phyloP scores from a whole-genome alignment of 257 asterid genomes.

The Asclepias syriaca region DNA sequence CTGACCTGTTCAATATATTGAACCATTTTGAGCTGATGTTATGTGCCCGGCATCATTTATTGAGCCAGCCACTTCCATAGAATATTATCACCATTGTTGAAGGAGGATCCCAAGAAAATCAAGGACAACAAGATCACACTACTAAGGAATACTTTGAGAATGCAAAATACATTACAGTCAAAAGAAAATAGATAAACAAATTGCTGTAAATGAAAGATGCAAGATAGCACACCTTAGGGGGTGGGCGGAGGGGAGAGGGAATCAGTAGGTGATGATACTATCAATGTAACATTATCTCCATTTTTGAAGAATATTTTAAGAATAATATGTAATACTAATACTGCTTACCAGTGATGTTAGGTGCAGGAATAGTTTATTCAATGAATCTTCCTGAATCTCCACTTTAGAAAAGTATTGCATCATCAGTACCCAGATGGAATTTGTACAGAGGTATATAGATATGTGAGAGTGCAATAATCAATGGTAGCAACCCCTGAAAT shows the following conservation, averaged over 20 bases:
- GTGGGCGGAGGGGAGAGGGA: not conserved
- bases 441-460: not conserved
- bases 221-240: not conserved
- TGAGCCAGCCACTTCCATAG: not conserved
- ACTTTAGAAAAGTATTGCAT: not conserved
- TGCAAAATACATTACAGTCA: not conserved
- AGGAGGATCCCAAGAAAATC: not conserved
- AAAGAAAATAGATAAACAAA: not conserved
- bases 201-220: not conserved
- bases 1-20: not conserved
- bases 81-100: not conserved
- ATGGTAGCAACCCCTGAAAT: not conserved
- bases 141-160: no score
- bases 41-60: not conserved
- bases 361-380: not conserved
- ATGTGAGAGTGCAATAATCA: not conserved
- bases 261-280: not conserved
- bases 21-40: not conserved
- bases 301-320: no score
- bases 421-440: not conserved
- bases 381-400: not conserved
- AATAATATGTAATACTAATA: no score
- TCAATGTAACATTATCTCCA: not conserved
- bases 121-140: not conserved
- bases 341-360: not conserved